Evolutionary conservation across 441 rosid species (phyloP), one percentile per base, ranked within the genome.

Genomic region (Populus hybrid): DNA sequence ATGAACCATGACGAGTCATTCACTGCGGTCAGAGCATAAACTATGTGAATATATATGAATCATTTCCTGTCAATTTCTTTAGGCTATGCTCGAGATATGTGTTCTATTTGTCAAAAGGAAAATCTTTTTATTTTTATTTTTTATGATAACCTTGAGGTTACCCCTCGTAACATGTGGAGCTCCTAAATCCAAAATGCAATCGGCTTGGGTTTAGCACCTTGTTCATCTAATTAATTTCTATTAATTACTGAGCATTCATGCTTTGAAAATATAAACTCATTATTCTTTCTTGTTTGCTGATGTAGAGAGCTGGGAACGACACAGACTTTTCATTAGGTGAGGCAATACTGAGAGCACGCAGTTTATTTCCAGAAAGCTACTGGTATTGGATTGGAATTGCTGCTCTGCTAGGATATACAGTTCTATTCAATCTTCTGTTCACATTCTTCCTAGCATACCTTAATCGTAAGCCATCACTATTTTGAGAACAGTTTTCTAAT

Each of bases 321-420:
- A 84, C 87, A 10, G 78, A 80, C 67, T 63, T 78, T 40, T 82
- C 93, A 53, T 78, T 95, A 70, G 99, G 98, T n/a, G 82, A 90
- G 86, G 91, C 91, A 74, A 28, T 92, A 72, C 79, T 95, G 74
- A 84, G 75, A 86, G 89, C 89, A 79, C 94, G 92, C 75, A 85
- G 95, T 84, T 89, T 92, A 82, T 92, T 90, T 86, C 81, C 90
- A 72, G 93, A 86, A 85, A 90, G 86, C 85, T 94, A 94, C 88
- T 95, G 98, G 98, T 95, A 95, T 85, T 95, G 99, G 99, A 92
- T 95, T 34, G 99, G 99, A 69, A 77, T 93, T 70, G 97, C 90
- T 77, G 98, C 98, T 73, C 86, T 94, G 89, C 84, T 95, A 69
- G 99, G 99, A 86, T 95, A 93, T 79, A 87, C 97, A 34, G 57